Evolutionary conservation across 139 green algal genomes (phyloP).

Genomic region (Chlorella sorokiniana): DNA sequence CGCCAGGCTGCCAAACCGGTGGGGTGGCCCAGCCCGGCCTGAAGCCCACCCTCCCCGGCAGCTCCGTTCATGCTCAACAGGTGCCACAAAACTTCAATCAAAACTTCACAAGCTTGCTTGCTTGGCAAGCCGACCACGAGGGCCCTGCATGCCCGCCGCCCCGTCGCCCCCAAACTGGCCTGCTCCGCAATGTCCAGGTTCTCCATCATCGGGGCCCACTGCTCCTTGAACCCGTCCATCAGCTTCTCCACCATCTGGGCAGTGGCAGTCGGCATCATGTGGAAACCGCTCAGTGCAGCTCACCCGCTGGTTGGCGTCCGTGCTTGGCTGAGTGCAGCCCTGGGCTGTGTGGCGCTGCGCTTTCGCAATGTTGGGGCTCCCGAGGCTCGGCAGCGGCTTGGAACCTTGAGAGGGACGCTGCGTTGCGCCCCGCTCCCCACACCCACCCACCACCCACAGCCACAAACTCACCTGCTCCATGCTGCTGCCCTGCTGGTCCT

Average conservation of each 20-base stretch:
- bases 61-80: too few relatives aligned
- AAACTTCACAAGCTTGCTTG: too few relatives aligned
- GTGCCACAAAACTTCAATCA: too few relatives aligned
- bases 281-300: not conserved
- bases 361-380: too few relatives aligned
- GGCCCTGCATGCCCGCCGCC: not conserved
- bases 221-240: slow-evolving; percentile 78
- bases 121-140: not conserved
- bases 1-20: too few relatives aligned
- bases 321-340: not conserved
- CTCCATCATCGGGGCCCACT: slow-evolving; percentile 82
- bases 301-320: too few relatives aligned
- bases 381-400: too few relatives aligned
- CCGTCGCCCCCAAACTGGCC: not conserved
- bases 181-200: slow-evolving; percentile 65
- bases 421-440: not conserved
- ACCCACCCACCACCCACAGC: not conserved
- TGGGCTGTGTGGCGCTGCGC: too few relatives aligned
- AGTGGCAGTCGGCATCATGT: not conserved
- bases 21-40: too few relatives aligned
- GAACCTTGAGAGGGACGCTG: not conserved
- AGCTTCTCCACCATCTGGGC: slow-evolving; percentile 56
- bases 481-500: slow-evolving; percentile 44
- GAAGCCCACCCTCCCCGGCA: too few relatives aligned
- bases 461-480: not conserved